Evolutionary conservation across 1,284 basidiomycete species (phyloP).

Genomic region (Kwoniella shivajii): DNA sequence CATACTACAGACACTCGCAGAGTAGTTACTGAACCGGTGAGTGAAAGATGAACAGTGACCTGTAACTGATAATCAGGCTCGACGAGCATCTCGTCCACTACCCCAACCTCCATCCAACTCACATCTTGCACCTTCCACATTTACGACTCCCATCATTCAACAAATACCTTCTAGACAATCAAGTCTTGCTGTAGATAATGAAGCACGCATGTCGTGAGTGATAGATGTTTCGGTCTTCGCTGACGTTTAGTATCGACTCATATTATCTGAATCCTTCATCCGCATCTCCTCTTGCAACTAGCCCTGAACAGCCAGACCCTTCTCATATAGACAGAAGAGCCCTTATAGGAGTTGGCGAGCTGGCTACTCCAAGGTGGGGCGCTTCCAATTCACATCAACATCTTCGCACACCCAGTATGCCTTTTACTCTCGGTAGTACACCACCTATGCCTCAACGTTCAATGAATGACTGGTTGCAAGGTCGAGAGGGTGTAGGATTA

Average conservation of each 20-base stretch:
- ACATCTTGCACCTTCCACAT: constrained; percentile 9
- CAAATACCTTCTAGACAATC: constrained; percentile 9
- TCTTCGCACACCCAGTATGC: constrained; percentile 50
- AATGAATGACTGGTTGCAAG: constrained; percentile 9
- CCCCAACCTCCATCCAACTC: constrained; percentile 17
- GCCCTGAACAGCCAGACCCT: constrained; percentile 60
- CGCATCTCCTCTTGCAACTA: constrained; percentile 2
- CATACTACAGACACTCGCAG: not conserved
- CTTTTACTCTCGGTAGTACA: constrained; percentile 33
- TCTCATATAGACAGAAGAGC: constrained; percentile 81
- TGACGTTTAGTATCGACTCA: constrained; percentile 32
- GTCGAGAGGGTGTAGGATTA: constrained; percentile 15
- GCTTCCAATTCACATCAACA: constrained; percentile 30
- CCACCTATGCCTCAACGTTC: constrained; percentile 23
- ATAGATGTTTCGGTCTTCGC: not conserved
- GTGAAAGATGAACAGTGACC: not conserved
- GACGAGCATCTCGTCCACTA: constrained; percentile 16
- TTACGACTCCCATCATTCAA: constrained; percentile 7
- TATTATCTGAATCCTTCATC: constrained; percentile 26
- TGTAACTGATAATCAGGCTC: constrained; percentile 2
- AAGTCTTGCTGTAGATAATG: constrained; percentile 3
- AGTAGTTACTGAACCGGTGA: constrained; percentile 22
- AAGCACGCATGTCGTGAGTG: constrained; percentile 27
- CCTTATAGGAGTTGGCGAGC: constrained; percentile 91
- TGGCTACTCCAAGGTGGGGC: constrained; percentile 95